Evolutionary conservation across 2,329 filamentous ascomycete genomes (phyloP), one percentile per base, ranked within the genome.

Genomic region (Trichoderma sp.): DNA sequence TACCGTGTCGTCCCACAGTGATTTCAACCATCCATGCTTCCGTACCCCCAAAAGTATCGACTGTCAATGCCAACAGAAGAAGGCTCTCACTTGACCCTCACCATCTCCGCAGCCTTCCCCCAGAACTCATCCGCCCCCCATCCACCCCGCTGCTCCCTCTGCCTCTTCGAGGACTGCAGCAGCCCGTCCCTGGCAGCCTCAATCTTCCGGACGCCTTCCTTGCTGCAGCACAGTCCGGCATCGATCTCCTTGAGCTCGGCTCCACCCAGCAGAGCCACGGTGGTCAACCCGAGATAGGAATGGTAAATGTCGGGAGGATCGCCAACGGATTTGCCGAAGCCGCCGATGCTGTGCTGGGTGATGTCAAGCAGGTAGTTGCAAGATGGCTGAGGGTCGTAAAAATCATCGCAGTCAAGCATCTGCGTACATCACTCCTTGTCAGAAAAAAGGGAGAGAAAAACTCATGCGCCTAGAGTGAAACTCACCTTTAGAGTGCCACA

Each of bases 311-410:
- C 91, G 14, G 91, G 91, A 51, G 85, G 85, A 14, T 85, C 83
- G 6, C 87, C 88, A 0, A 88, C 85, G 12, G 82, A 76, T 73
- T 95, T 94, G n/a, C 87, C 86, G 75, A 95, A 95, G 0, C 91
- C 91, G 50, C 91, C 91, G 26, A 97, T 90, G 19, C 86, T 75
- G 76, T 98, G 94, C 74, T 97, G 92, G 1, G 92, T 97, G 73
- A 93, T 89, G 58, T 90, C 87, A 10, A 97, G 82, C 14, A 99
- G 81, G 77, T 95, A 98, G 56, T 84, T 83, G n/a, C 92, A 86
- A 51, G 90, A 87, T 0, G 88, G 82, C 12, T 75, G 73, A 5
- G 78, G 76, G 65, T 89, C 82, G 30, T 92, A 77, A n/a, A 93
- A 78, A 1, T 82, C 75, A 14, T 82, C 76, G 64, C 83, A 77